These are phyloP conservation scores for Pelargonium australe DNA, from an alignment of 441 rosid genomes.

Conservation along the genomic window DNA sequence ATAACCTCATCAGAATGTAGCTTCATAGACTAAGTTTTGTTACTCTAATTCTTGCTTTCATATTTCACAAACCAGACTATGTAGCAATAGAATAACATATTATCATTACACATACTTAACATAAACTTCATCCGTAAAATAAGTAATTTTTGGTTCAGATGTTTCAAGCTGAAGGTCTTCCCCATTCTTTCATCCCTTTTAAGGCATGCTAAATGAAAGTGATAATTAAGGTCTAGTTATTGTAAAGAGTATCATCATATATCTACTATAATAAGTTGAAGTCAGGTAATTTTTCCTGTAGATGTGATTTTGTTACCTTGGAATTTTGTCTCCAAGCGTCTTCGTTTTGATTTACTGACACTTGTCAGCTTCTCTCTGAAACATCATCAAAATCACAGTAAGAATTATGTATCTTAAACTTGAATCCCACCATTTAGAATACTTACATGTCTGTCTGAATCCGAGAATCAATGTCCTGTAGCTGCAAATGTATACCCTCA, in stretches of 20 bases:
- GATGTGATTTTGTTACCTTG: constrained; percentile 42
- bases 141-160: neutral
- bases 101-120: neutral
- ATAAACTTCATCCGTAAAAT: neutral
- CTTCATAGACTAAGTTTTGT: neutral
- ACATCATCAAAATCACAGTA: constrained; percentile 22
- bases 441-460: constrained; percentile 68
- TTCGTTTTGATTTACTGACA: constrained; percentile 61
- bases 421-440: constrained; percentile 21
- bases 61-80: neutral
- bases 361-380: constrained; percentile 55
- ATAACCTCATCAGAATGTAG: neutral
- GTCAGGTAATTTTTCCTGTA: neutral
- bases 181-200: constrained; percentile 1
- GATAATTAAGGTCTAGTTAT: neutral
- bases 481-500: constrained; percentile 47
- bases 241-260: neutral
- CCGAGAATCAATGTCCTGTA: constrained; percentile 59
- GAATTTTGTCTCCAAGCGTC: constrained; percentile 60
- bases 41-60: neutral
- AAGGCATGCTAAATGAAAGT: neutral
- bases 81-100: neutral
- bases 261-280: neutral
- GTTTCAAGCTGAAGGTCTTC: constrained; percentile 4
- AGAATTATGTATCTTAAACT: constrained; percentile 16